phyloP scores from a whole-genome alignment of 306 rosid species.

The Cucurbita maxima region DNA sequence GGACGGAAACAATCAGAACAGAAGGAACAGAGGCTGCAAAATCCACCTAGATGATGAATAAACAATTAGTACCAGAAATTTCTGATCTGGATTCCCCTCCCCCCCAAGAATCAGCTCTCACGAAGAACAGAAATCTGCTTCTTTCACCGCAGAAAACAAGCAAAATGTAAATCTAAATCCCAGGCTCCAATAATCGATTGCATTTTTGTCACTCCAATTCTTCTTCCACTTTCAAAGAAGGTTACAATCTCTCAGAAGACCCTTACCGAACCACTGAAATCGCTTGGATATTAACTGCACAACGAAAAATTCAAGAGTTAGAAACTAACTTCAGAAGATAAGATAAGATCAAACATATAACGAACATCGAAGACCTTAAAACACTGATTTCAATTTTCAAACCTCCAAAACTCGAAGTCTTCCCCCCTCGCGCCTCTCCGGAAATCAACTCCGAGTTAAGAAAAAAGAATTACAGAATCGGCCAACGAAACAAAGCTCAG shows the following conservation, averaged over 20 bases:
- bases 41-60: neutral
- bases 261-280: neutral
- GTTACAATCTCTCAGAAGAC: neutral
- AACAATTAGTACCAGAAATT: slow-evolving; percentile 1
- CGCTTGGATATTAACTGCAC: neutral
- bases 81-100: neutral
- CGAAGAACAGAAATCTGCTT: neutral
- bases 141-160: neutral
- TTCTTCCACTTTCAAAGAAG: neutral
- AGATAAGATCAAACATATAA: slow-evolving; percentile 3
- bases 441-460: neutral
- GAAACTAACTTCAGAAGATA: neutral
- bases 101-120: neutral
- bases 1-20: neutral
- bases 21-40: neutral
- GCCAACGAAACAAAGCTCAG: neutral
- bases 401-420: neutral
- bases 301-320: neutral
- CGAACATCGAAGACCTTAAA: neutral
- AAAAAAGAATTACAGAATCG: neutral
- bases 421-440: neutral
- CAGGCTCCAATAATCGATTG: neutral
- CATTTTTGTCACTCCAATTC: slow-evolving; percentile 1
- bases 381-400: neutral
- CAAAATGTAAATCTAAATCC: slow-evolving; percentile 1